phyloP scores from a whole-genome alignment of 2,329 filamentous ascomycete species.

The Cladosporium sphaerospermum region DNA sequence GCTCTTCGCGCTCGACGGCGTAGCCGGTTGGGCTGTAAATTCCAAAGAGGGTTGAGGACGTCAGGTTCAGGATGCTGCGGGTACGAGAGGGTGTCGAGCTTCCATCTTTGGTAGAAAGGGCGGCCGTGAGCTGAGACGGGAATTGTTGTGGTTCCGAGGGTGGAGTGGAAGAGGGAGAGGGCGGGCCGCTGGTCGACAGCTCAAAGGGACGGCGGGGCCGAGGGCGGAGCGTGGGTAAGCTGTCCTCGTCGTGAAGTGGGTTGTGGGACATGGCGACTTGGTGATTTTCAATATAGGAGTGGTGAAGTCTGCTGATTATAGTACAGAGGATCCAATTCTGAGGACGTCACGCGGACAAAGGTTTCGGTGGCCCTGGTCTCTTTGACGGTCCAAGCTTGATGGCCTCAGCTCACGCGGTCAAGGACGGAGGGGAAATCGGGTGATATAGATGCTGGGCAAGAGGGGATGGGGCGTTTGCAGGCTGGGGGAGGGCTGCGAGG shows the following conservation, averaged over 20 bases:
- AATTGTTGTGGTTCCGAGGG: slow-evolving; percentile 16
- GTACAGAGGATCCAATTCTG: neutral
- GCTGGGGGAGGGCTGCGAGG: neutral
- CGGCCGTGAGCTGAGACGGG: slow-evolving; percentile 11
- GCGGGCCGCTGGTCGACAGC: slow-evolving; percentile 43
- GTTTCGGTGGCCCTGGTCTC: slow-evolving; percentile 10
- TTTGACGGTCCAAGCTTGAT: slow-evolving; percentile 15
- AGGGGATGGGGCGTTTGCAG: slow-evolving; percentile 1
- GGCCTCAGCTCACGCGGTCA: slow-evolving; percentile 1
- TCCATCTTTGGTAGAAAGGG: slow-evolving; percentile 15
- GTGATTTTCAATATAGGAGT: neutral
- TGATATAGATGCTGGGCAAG: neutral
- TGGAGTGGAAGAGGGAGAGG: slow-evolving; percentile 23
- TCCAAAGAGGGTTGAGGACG: slow-evolving; percentile 79
- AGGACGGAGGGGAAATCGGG: neutral
- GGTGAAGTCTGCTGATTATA: neutral
- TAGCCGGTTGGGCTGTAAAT: slow-evolving; percentile 72
- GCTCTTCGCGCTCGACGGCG: slow-evolving; percentile 47
- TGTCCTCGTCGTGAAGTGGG: slow-evolving; percentile 18
- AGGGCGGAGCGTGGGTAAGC: slow-evolving; percentile 37
- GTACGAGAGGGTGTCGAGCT: slow-evolving; percentile 53
- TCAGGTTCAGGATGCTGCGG: slow-evolving; percentile 78
- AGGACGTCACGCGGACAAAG: slow-evolving; percentile 15
- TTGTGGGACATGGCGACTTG: slow-evolving; percentile 23
- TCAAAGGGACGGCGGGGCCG: slow-evolving; percentile 67